Base-by-base conservation (phyloP, 352 stramenopile species). In the Phytophthora gonapodyides region DNA sequence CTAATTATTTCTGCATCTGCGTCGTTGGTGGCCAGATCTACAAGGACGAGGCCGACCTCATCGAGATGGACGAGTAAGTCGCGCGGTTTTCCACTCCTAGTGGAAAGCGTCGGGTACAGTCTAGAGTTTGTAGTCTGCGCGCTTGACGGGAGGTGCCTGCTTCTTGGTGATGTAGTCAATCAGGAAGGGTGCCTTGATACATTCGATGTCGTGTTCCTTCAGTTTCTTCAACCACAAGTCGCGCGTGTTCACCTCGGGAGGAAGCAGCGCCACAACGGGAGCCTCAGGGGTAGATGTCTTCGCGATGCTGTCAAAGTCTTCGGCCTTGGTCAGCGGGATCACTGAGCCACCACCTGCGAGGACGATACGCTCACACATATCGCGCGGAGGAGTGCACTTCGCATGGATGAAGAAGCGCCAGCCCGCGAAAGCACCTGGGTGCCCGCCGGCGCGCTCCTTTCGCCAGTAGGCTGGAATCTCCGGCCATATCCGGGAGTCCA, bases 131-230 rank as follows among this genome's bases (percentile, higher is more conserved):
- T 89, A 94, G 57, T 80, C 71, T 38, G 79, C 63, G 9, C 73
- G 66, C 48, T 76, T 71, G 12, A 82, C 78, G 13, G 65, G 75
- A 42, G 76, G 75, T 13, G 63, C 60, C 60, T 93, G 87, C 59
- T 93, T 76, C 67, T 94, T 96, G 24, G 87, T 93, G 49, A 96
- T 71, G 55, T 83, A 91, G 54, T 96, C 87, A 71, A 96, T 91
- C 27, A 96, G 71, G 46, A 96, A 94, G 33, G 60, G 83, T 3
- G 84, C 83, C 49, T 88, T 91, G 59, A 94, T 64, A 64, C 83
- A 88, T 56, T 85, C 75, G 13, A 96, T 64, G n/a, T 82, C 71
- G 35, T 82, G 67, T 12, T 63, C 58, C 44, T 78, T 78, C 27
- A 93, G 77, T 51, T 89, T 91, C 59, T 90, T 92, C 53, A 93